Evolutionary conservation across 2,329 filamentous ascomycete genomes (phyloP).

Genomic region (Scleromitrula shiraiana): DNA sequence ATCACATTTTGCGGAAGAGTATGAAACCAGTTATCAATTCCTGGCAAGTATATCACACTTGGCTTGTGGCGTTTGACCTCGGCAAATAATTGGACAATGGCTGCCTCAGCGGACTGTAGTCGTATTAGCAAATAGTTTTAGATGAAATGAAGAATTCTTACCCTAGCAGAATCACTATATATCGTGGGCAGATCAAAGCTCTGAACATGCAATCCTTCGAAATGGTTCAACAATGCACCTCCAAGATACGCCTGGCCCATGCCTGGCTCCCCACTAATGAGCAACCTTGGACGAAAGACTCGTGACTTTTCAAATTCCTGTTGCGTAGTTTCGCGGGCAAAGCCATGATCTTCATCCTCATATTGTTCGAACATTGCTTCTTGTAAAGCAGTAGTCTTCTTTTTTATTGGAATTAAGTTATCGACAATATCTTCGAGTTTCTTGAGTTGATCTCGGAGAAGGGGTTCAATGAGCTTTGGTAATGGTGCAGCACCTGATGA

Average conservation of each 20-base stretch:
- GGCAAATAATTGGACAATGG: slow-evolving; percentile 81
- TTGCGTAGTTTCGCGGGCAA: slow-evolving; percentile 68
- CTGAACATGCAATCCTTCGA: slow-evolving; percentile 91
- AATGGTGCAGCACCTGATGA: slow-evolving; percentile 77
- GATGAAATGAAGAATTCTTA: slow-evolving; percentile 33
- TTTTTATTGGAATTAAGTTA: slow-evolving; percentile 72
- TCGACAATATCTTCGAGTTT: slow-evolving; percentile 64
- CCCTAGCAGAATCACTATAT: slow-evolving; percentile 71
- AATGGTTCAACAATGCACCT: slow-evolving; percentile 76
- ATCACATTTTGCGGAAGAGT: slow-evolving; percentile 56
- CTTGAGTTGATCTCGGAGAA: slow-evolving; percentile 65
- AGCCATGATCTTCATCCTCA: slow-evolving; percentile 72
- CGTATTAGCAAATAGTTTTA: slow-evolving; percentile 10
- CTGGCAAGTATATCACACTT: slow-evolving; percentile 89
- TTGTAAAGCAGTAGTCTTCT: slow-evolving; percentile 80
- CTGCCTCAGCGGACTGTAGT: slow-evolving; percentile 53
- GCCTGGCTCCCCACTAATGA: slow-evolving; percentile 73
- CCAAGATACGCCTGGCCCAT: slow-evolving; percentile 94
- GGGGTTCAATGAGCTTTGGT: slow-evolving; percentile 69
- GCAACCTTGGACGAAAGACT: slow-evolving; percentile 78
- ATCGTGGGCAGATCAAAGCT: slow-evolving; percentile 87
- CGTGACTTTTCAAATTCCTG: slow-evolving; percentile 80
- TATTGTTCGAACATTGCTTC: slow-evolving; percentile 90
- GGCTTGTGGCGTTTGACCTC: slow-evolving; percentile 93
- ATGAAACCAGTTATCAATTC: slow-evolving; percentile 77